Conservation (phyloP, 2,329 filamentous ascomycete species). For the Cordyceps tenuipes region DNA sequence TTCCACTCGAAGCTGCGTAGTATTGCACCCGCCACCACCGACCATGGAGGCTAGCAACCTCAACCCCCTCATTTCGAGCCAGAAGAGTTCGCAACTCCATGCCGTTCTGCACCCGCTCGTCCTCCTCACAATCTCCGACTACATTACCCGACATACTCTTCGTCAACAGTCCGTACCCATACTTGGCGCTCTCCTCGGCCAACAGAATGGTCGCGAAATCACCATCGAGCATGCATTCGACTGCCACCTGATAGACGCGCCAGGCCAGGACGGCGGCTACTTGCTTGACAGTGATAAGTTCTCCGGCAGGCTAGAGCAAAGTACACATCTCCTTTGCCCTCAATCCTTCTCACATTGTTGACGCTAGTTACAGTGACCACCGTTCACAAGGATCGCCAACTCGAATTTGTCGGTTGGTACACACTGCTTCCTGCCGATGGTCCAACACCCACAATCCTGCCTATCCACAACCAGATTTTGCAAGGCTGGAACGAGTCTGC, state of each 20-base stretch:
- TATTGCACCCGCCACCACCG: not conserved
- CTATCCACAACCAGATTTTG: conserved; percentile 71
- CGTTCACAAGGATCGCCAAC: conserved; percentile 74
- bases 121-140: conserved; percentile 92
- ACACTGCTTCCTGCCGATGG: conserved; percentile 66
- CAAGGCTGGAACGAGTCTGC: conserved; percentile 72
- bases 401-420: conserved; percentile 91
- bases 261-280: conserved; percentile 45
- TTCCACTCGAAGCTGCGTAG: not conserved
- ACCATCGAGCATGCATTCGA: conserved; percentile 93
- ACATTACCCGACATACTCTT: conserved; percentile 83
- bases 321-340: conserved; percentile 35
- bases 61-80: conserved; percentile 56
- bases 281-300: conserved; percentile 67
- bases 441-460: conserved; percentile 59
- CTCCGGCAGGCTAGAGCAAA: conserved; percentile 69
- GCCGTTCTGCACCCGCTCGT: conserved; percentile 87
- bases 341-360: not conserved
- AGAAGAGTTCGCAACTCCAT: conserved; percentile 65
- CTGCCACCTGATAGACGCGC: conserved; percentile 47
- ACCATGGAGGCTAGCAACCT: conserved; percentile 37
- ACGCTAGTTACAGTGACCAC: conserved; percentile 58
- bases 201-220: conserved; percentile 82
- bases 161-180: conserved; percentile 68
- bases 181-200: conserved; percentile 80